Evolutionary conservation across 805 yeast species (phyloP), one percentile per base, ranked within the genome.

Genomic region (Lipomyces spencermartinsiae): DNA sequence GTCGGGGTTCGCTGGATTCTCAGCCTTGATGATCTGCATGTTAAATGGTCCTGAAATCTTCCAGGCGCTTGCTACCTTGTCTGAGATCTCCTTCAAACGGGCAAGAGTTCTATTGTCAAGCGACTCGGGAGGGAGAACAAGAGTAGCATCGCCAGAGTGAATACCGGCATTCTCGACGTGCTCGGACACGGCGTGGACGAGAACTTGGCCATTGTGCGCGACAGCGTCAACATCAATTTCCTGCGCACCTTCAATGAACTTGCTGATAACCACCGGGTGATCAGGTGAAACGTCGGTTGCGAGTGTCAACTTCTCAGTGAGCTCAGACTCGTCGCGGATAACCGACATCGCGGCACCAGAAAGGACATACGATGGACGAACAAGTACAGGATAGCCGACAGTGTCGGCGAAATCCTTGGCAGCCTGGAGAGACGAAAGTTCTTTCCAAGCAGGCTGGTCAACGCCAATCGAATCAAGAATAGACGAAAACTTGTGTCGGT

Each of bases 281-380:
- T 95, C 98, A 71, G 93, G 90, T 43, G 97, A 91, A 66, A 94
- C 97, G 75, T 91, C 89, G 54, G 97, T 88, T 58, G 99, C 99
- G 76, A 89, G 88, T 69, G 89, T 87, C 75, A 94, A 84, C 80
- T 95, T 93, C 61, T 86, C 78, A 74, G 89, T 95, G 73, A 94
- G 86, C 79, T 95, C 98, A 59, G 84, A 82, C 78, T 89, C 89
- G 70, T 86, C 86, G 77, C 86, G 86, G 73, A 95, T 93, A 56
- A 93, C 97, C 70, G 95, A 89, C 99, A 94, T 95, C 68, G 99
- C 98, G 70, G 99, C 98, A 82, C 99, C 99, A 66, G 97, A 91
- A 72, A 94, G 85, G 60, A 94, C 99, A 77, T 94, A 94, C 1
- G 98, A 93, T 62, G 99, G 99, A 83, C 99, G 92, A 68, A 94